Base-by-base conservation (phyloP, 805 yeast species). In the Huiozyma naganishii region DNA sequence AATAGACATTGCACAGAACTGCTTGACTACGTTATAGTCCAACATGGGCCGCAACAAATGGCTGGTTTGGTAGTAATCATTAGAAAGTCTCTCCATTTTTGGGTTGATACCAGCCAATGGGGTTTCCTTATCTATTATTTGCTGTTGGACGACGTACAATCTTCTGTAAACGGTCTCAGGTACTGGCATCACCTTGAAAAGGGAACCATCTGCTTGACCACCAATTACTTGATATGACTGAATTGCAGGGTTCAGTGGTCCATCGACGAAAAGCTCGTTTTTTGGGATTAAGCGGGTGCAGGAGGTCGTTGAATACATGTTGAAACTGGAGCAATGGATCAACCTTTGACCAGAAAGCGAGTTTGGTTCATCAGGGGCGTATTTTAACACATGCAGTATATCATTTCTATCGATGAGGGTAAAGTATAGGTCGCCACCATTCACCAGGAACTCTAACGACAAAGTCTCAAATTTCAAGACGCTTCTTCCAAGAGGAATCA, bases 361-460 rank as follows among this genome's bases (percentile, higher is more conserved):
- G 23, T 73, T 72, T 0, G 92, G 83, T 55, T 87, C 95, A 48
- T 89, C 96, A 0, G 97, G 97, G 50, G 92, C 95, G 58, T 85
- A 92, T 54, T 84, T 85, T 36, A 87, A 62, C 7, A 90, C 55
- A 57, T 85, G 95, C 27, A 92, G 57, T 7, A 75, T 70, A 27
- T 77, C 74, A 39, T 77, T 71, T 40, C 75, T 73, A 59, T 89
- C 97, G 2, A 87, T 82, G 12, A 79, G 71, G 1, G 81, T 67
- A 37, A 87, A 71, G 52, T 63, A 77, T 9, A 89, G 63, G 41
- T 83, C 83, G 8, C 83, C 83, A 45, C 82, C 83, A 45, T 78
- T 73, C 11, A 79, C 76, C 27, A 85, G 62, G 56, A 89, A 87
- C 47, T 89, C 96, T 6, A 61, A 43, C 10, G 61, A 49, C 37